These are phyloP conservation scores for Saccharomycopsis microspora DNA, from an alignment of 805 yeast genomes.

Conservation along the genomic window DNA sequence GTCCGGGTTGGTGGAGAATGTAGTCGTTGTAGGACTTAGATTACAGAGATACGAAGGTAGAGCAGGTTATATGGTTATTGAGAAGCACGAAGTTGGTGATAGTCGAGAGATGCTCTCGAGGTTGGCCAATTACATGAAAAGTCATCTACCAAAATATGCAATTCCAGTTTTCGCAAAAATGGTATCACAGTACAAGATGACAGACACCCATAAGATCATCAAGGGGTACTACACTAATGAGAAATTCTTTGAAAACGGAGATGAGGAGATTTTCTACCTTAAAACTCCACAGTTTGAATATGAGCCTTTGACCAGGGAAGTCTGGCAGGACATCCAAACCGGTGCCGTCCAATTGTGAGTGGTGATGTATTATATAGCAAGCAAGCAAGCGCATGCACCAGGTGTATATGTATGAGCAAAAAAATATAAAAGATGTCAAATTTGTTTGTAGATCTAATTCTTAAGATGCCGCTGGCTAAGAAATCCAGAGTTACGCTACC, in stretches of 20 bases:
- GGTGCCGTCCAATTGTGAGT: conserved; percentile 6
- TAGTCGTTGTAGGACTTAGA: conserved; percentile 79
- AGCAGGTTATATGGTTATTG: conserved; percentile 77
- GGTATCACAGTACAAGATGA: conserved; percentile 45
- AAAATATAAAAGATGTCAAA: too few relatives aligned
- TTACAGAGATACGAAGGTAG: conserved; percentile 89
- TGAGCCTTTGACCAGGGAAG: conserved; percentile 39
- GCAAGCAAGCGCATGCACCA: background rate
- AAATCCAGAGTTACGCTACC: background rate
- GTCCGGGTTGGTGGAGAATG: conserved; percentile 38
- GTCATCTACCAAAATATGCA: conserved; percentile 70
- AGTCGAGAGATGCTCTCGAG: conserved; percentile 3
- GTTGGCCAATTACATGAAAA: conserved; percentile 26
- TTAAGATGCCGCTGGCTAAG: background rate
- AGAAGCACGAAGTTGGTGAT: background rate
- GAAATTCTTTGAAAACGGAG: conserved; percentile 52
- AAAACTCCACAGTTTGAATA: conserved; percentile 34
- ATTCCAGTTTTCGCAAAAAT: conserved; percentile 75
- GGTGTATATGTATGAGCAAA: too few relatives aligned
- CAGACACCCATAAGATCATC: conserved; percentile 76
- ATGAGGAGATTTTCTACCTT: conserved; percentile 63
- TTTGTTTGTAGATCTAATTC: too few relatives aligned
- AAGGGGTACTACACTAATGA: conserved; percentile 61
- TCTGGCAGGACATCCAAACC: conserved; percentile 35
- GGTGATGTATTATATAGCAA: background rate